Conservation (phyloP, 176 grass and related monocot genomes). For the Carex kokanica region DNA sequence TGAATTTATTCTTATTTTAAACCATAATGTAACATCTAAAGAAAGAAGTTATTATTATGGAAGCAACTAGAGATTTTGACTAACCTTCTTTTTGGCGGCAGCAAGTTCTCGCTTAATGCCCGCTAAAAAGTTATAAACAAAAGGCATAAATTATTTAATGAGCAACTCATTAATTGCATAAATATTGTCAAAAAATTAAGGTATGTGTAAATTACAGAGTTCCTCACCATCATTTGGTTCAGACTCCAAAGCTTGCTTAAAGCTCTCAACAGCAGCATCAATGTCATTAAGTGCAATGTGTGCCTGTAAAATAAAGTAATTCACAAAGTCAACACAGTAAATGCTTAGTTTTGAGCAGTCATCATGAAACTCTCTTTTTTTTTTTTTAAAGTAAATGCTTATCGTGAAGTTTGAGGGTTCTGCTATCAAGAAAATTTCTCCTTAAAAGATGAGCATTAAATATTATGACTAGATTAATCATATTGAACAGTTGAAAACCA, state of each 20-base stretch:
- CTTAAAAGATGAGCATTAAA: conserved; percentile 17
- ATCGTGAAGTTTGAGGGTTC: not conserved
- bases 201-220: not conserved
- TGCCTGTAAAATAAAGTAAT: conserved; percentile 51
- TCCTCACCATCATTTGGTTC: conserved; percentile 89
- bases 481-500: conserved; percentile 10
- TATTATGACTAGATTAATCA: not conserved
- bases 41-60: not conserved
- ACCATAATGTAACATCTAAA: conserved; percentile 14
- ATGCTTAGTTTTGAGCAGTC: not conserved
- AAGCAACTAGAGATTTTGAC: conserved; percentile 15
- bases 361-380: conserved; percentile 4
- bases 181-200: conserved; percentile 4
- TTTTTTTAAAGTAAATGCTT: not conserved
- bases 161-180: not conserved
- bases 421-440: conserved; percentile 1
- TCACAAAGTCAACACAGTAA: conserved; percentile 21
- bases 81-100: conserved; percentile 86
- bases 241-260: conserved; percentile 72
- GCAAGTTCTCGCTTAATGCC: conserved; percentile 79
- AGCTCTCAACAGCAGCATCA: conserved; percentile 86
- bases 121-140: conserved; percentile 42
- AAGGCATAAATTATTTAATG: conserved; percentile 1
- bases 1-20: conserved; percentile 1
- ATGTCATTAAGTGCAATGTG: conserved; percentile 75